Evolutionary conservation across 495 filamentous ascomycete species (phyloP).

Genomic region (Barbatosphaeria neglecta): DNA sequence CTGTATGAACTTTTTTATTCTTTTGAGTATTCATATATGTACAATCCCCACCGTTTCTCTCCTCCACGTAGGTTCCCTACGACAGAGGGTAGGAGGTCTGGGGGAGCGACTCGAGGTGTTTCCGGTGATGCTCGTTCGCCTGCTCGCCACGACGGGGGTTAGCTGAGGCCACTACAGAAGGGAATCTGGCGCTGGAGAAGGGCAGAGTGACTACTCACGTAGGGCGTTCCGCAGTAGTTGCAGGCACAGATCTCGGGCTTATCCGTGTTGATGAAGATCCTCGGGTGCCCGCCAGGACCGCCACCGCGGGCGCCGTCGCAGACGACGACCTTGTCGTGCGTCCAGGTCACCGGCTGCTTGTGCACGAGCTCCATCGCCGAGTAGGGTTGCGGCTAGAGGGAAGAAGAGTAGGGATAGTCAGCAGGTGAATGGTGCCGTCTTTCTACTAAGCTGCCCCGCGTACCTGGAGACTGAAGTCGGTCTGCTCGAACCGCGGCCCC

Average conservation of each 20-base stretch:
- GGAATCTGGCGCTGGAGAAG: neutral
- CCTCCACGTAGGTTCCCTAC: slow-evolving; percentile 2
- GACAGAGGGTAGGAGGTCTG: slow-evolving; percentile 65
- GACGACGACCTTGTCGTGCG: slow-evolving; percentile 62
- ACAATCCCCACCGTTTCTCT: slow-evolving; percentile 2
- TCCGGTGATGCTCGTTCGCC: slow-evolving; percentile 79
- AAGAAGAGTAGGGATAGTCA: slow-evolving; percentile 4
- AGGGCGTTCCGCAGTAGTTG: slow-evolving; percentile 91
- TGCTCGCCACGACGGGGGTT: slow-evolving; percentile 23
- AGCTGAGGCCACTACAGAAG: neutral
- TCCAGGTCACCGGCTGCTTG: slow-evolving; percentile 88
- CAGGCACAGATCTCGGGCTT: slow-evolving; percentile 87
- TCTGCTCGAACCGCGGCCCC: slow-evolving; percentile 94
- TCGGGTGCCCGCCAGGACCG: slow-evolving; percentile 81
- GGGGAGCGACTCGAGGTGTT: slow-evolving; percentile 69
- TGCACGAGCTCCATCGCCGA: slow-evolving; percentile 94
- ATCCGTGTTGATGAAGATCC: slow-evolving; percentile 94
- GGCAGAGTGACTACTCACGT: slow-evolving; percentile 47
- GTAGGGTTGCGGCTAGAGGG: slow-evolving; percentile 67
- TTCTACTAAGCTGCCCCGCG: slow-evolving; percentile 16
- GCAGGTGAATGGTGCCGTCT: neutral
- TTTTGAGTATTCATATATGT: too few species aligned
- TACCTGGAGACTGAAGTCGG: slow-evolving; percentile 81
- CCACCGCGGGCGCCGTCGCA: slow-evolving; percentile 76
- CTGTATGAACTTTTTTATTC: too few species aligned